phyloP scores from a whole-genome alignment of 305 asterid genomes.

The Solanum chacoense region DNA sequence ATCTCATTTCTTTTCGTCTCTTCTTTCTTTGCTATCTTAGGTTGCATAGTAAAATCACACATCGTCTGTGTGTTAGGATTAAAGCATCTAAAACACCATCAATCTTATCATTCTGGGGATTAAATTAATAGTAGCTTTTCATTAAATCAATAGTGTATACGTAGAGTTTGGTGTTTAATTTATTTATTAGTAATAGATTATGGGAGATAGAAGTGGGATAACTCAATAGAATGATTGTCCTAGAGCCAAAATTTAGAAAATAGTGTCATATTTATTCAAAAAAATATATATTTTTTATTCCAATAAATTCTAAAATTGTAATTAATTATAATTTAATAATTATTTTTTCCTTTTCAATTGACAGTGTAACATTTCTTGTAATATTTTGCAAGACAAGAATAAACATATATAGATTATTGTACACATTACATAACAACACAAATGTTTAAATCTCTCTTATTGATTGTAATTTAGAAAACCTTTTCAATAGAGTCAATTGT shows the following conservation, averaged over 20 bases:
- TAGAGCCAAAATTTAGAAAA: neutral
- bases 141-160: neutral
- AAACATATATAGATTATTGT: too few relatives aligned
- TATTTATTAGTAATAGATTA: too few relatives aligned
- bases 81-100: neutral
- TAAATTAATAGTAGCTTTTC: too few relatives aligned
- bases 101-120: too few relatives aligned
- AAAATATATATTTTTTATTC: too few relatives aligned
- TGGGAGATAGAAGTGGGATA: neutral
- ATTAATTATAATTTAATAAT: too few relatives aligned
- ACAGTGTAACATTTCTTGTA: too few relatives aligned
- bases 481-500: neutral
- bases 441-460: neutral
- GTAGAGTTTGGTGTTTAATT: too few relatives aligned
- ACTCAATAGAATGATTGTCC: fast-evolving
- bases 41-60: fast-evolving
- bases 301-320: neutral
- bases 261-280: neutral
- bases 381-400: too few relatives aligned
- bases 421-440: neutral
- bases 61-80: fast-evolving
- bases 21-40: too few relatives aligned
- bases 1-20: fast-evolving
- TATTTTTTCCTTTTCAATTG: too few relatives aligned
- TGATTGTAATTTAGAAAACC: too few relatives aligned